phyloP scores from a whole-genome alignment of 306 rosid species.

The Trifolium subterraneum region DNA sequence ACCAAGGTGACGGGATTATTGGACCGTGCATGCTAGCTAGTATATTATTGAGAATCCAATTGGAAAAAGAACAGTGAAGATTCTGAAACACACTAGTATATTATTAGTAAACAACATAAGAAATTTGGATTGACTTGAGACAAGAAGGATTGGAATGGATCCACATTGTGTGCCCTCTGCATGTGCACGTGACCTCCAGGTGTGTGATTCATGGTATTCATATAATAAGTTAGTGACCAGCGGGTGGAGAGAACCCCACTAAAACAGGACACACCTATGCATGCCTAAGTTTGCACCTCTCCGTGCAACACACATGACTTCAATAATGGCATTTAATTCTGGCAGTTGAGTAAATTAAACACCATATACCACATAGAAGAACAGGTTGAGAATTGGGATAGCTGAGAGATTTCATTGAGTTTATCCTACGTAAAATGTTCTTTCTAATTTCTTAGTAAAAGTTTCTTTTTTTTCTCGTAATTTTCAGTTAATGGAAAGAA shows the following conservation, averaged over 20 bases:
- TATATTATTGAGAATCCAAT: not conserved
- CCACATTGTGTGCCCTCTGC: not conserved
- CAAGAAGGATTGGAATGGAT: not conserved
- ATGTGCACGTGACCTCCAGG: not conserved
- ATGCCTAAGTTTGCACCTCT: conserved; percentile 10
- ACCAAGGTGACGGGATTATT: too few species aligned
- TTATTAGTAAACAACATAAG: not conserved
- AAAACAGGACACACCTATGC: too few species aligned
- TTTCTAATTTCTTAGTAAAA: not conserved
- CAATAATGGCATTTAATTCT: not conserved
- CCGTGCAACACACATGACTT: not conserved
- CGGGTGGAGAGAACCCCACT: not conserved
- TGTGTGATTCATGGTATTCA: not conserved
- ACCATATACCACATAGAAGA: not conserved
- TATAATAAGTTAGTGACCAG: not conserved
- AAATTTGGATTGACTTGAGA: not conserved
- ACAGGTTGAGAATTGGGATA: not conserved
- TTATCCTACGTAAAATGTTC: not conserved
- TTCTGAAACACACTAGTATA: not conserved
- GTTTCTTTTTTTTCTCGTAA: too few species aligned
- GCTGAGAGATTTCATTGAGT: not conserved
- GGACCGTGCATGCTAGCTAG: too few species aligned
- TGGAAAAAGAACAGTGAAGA: not conserved
- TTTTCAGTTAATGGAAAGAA: too few species aligned
- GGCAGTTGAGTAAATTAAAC: not conserved